Base-by-base conservation (phyloP, 2,329 filamentous ascomycete genomes). In the Hymenoscyphus scutula region DNA sequence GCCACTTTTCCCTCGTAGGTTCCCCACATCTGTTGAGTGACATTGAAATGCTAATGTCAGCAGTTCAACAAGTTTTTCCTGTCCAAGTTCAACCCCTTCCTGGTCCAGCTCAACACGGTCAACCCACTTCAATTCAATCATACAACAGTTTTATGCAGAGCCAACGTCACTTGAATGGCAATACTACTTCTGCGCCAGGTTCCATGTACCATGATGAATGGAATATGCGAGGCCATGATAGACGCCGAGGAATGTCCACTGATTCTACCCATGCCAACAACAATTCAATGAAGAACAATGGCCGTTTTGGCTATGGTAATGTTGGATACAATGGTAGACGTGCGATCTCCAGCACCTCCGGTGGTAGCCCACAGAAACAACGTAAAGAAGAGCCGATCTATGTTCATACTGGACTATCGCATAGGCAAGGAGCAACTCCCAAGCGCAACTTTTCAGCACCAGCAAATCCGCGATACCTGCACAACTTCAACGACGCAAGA, bases 241-340 rank as follows among this genome's bases (percentile, higher is more conserved):
- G 65, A 41, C 41, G 62, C 53, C 59, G 65, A 53, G 61, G 58
- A 13, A 64, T 54, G 61, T 67, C 65, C 1, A 65, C 56, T 27
- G 65, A 65, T 3, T 62, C 60, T 27, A n/a, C 23, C 37, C 59
- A 58, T 17, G 34, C 45, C 23, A 55, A 41, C 3, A 53, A 34
- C 8, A n/a, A 51, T 41, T 38, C 45, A 25, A 37, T 19, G 34
- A 57, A 57, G 34, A 41, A 23, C 30, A 25, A 55, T 25, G 32
- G 41, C 8, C 41, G 41, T 25, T 48, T 48, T 48, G 41, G 41
- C 41, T 48, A 48, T 11, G 41, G 23, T 23, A 23, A 23, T 48
- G 32, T 8, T 8, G 32, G 34, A 29, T 48, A 60, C 32, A 45
- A 56, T 60, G 59, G 57, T 10, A 55, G 61, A 25, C 41, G 55